phyloP scores from a whole-genome alignment of 371 early-diverging fungal genomes.

The Lichtheimia ornata region DNA sequence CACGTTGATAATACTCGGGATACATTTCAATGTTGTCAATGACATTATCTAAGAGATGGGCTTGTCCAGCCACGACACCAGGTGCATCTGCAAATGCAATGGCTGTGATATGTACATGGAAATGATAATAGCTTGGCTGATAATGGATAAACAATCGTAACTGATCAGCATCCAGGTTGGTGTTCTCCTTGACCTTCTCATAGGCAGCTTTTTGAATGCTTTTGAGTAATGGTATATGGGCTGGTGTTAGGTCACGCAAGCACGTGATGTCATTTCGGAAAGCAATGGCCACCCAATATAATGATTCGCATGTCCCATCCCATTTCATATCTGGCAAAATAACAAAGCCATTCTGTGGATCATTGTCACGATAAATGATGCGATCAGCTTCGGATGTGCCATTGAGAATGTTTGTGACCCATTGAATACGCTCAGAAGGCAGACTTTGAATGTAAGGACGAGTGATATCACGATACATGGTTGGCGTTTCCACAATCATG shows the following conservation, averaged over 20 bases:
- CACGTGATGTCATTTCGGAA: slow-evolving; percentile 58
- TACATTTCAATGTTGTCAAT: slow-evolving; percentile 57
- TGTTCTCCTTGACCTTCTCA: slow-evolving; percentile 48
- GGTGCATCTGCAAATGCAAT: slow-evolving; percentile 57
- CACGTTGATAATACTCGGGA: slow-evolving; percentile 38
- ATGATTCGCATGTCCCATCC: slow-evolving; percentile 63
- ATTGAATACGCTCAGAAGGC: slow-evolving; percentile 65
- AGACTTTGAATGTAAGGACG: slow-evolving; percentile 67
- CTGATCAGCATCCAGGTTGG: slow-evolving; percentile 44
- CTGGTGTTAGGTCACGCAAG: slow-evolving; percentile 60
- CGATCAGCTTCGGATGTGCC: slow-evolving; percentile 69
- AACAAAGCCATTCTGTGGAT: slow-evolving; percentile 67
- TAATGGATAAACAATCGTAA: slow-evolving; percentile 83
- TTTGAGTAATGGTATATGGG: slow-evolving; percentile 68
- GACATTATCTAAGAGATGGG: slow-evolving; percentile 74
- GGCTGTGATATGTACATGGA: slow-evolving; percentile 83
- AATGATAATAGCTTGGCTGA: slow-evolving; percentile 85
- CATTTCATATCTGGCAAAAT: slow-evolving; percentile 86
- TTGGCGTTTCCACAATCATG: slow-evolving; percentile 60
- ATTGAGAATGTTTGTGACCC: slow-evolving; percentile 81
- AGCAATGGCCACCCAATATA: slow-evolving; percentile 73
- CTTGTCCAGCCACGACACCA: slow-evolving; percentile 71
- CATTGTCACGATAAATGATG: slow-evolving; percentile 56
- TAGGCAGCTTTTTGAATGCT: slow-evolving; percentile 54
- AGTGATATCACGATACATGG: slow-evolving; percentile 46